A percentile compares a stretch with the other conserved stretches of the same genome.
These are phyloP conservation scores for Sporisorium exsertum DNA, from an alignment of 1,284 basidiomycete species.

Conservation along the genomic window DNA sequence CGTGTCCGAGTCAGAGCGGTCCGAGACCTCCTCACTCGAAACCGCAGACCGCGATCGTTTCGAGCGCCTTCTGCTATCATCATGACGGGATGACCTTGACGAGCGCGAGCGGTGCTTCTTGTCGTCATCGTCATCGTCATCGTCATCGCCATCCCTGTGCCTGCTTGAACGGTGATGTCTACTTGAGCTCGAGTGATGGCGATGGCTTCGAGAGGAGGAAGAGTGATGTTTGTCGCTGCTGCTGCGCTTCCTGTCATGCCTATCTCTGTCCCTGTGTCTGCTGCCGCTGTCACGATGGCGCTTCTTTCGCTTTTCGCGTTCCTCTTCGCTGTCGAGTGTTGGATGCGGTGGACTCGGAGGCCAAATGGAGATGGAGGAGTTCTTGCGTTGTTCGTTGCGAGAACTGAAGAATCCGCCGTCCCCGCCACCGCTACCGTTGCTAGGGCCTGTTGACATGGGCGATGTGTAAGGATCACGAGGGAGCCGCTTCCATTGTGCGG, in stretches of 20 bases:
- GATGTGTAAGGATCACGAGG: slow-evolving; percentile 49
- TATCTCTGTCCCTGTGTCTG: slow-evolving; percentile 27
- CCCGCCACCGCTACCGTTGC: background rate
- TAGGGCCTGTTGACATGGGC: slow-evolving; percentile 14
- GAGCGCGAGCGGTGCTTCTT: slow-evolving; percentile 21
- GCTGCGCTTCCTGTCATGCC: slow-evolving; percentile 17
- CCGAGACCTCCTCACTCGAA: slow-evolving; percentile 9
- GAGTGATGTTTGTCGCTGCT: slow-evolving; percentile 35
- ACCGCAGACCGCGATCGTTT: slow-evolving; percentile 26
- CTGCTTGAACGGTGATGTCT: slow-evolving; percentile 25
- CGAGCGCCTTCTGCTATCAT: slow-evolving; percentile 14
- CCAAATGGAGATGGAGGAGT: slow-evolving; percentile 57
- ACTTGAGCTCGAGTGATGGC: slow-evolving; percentile 27
- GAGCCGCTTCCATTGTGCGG: slow-evolving; percentile 42
- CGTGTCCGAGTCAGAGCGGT: slow-evolving; percentile 9
- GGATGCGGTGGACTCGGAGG: slow-evolving; percentile 53
- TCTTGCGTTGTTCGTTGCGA: slow-evolving; percentile 56
- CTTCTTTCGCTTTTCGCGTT: slow-evolving; percentile 45
- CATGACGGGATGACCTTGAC: slow-evolving; percentile 12
- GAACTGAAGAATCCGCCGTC: slow-evolving; percentile 46
- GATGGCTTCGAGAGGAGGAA: slow-evolving; percentile 22
- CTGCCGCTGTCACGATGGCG: slow-evolving; percentile 25
- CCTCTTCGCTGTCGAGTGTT: slow-evolving; percentile 45
- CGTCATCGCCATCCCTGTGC: slow-evolving; percentile 26
- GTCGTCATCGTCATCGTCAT: slow-evolving; percentile 25